These are phyloP conservation scores for Cutaneotrichosporon spelunceum DNA, from an alignment of 1,284 basidiomycete genomes.

Conservation along the genomic window DNA sequence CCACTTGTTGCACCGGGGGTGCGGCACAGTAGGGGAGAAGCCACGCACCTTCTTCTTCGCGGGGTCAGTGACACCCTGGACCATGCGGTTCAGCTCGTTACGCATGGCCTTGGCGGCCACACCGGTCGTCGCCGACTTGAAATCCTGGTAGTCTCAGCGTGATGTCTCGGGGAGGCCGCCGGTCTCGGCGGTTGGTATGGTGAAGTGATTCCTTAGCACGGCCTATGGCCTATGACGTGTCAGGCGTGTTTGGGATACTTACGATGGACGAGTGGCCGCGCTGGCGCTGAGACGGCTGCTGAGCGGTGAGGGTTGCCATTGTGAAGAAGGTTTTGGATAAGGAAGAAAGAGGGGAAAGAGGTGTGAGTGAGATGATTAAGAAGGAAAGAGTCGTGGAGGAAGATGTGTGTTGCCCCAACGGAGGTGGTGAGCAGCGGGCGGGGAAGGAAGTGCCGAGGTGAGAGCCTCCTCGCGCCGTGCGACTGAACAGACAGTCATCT, in stretches of 20 bases:
- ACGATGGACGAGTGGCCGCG: constrained; percentile 54
- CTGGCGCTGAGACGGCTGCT: constrained; percentile 32
- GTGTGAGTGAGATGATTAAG: background rate
- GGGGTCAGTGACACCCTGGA: constrained; percentile 74
- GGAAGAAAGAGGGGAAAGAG: background rate
- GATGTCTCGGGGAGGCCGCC: background rate
- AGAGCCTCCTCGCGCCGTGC: background rate
- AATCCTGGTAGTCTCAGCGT: constrained; percentile 55
- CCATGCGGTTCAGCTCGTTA: constrained; percentile 94
- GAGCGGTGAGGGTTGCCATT: constrained; percentile 7
- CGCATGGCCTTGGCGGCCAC: constrained; percentile 97
- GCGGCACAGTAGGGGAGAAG: background rate
- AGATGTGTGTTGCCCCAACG: background rate
- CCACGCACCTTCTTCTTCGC: constrained; percentile 72
- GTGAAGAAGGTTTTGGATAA: constrained; percentile 3
- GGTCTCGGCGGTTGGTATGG: constrained; percentile 3
- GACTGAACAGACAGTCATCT: background rate
- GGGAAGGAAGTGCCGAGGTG: background rate
- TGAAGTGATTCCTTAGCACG: background rate
- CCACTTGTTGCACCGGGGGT: background rate
- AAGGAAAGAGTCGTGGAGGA: background rate
- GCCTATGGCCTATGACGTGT: constrained; percentile 6
- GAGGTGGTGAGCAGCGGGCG: background rate
- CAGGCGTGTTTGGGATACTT: constrained; percentile 20
- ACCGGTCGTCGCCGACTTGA: constrained; percentile 97